Base-by-base conservation (phyloP, 768 basidiomycete genomes). In the Astraeus odoratus region DNA sequence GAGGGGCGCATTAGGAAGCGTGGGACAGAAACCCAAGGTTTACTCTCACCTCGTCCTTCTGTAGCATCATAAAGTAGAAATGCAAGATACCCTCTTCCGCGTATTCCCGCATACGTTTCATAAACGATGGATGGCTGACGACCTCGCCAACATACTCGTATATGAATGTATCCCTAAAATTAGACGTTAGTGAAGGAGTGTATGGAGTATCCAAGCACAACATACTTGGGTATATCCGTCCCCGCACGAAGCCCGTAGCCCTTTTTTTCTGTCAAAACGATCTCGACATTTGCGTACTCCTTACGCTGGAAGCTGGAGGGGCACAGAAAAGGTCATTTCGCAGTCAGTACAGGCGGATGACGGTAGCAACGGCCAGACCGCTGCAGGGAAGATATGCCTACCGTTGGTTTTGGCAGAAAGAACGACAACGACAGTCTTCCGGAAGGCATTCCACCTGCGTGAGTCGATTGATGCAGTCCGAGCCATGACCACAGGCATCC, bases 11-110 rank as follows among this genome's bases (percentile, higher is more conserved):
- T 8, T 19, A 25, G 46, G 39, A 35, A 24, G 4, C 39, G 33
- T 18, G 6, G 47, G 6, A 15, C 15, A 33, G 34, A 29, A 47
- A 1, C 18, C 36, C 9, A 46, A 42, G 7, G 20, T n/a, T 31
- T 26, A 15, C 12, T 65, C 79, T 44, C 53, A 92, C 94, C 77
- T 98, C 93, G 54, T 95, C 93, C 60, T 89, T 92, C 68, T 99
- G 96, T 47, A 99, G 66, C 87, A 95, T 94, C 96, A 98, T 99
- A 63, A 99, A 99, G 69, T 98, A 99, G 56, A 98, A 99, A 64
- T 98, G 96, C 42, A 78, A 74, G 52, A 97, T 92, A 15, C 95
- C 95, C 61, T 96, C 90, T 34, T 83, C 78, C 2, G 80, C 94
- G 60, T 99, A 99, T 8, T 85, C 83, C 30, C 86, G 78, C 91